Conservation (phyloP, 345 rosid species). For the Psidium guajava region DNA sequence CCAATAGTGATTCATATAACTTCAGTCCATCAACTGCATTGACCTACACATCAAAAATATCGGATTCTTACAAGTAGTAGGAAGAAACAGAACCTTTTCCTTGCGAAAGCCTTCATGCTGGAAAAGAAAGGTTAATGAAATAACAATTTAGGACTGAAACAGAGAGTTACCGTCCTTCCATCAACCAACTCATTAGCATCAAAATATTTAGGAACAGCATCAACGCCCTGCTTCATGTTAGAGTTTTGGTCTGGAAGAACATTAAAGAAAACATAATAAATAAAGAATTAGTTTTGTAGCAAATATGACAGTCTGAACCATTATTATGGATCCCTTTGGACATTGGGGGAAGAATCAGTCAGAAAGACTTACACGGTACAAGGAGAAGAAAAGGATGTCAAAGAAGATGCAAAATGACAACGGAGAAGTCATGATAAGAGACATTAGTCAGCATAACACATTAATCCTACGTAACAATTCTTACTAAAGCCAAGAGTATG, state of each 20-base stretch:
- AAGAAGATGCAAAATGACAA: not conserved
- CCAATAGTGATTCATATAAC: slow-evolving; percentile 51
- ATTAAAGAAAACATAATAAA: not conserved
- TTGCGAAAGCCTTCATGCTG: not conserved
- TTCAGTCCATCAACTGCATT: slow-evolving; percentile 90
- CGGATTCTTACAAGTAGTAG: not conserved
- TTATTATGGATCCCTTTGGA: not conserved
- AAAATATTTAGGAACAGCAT: slow-evolving; percentile 42
- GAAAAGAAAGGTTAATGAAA: not conserved
- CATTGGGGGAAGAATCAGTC: not conserved
- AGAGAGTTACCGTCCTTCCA: slow-evolving; percentile 51
- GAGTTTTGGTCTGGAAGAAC: slow-evolving; percentile 33
- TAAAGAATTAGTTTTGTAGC: not conserved
- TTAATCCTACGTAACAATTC: not conserved
- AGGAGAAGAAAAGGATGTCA: not conserved
- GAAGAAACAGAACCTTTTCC: not conserved
- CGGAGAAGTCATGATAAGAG: not conserved
- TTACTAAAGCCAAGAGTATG: not conserved
- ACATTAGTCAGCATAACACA: not conserved
- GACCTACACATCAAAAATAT: slow-evolving; percentile 32
- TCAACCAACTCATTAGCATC: slow-evolving; percentile 51
- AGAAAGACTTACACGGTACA: not conserved
- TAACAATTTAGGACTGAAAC: slow-evolving; percentile 1
- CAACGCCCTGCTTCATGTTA: slow-evolving; percentile 33
- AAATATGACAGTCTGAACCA: not conserved